Evolutionary conservation across 2,329 filamentous ascomycete species (phyloP).

Genomic region (Sclerotinia trifoliorum): DNA sequence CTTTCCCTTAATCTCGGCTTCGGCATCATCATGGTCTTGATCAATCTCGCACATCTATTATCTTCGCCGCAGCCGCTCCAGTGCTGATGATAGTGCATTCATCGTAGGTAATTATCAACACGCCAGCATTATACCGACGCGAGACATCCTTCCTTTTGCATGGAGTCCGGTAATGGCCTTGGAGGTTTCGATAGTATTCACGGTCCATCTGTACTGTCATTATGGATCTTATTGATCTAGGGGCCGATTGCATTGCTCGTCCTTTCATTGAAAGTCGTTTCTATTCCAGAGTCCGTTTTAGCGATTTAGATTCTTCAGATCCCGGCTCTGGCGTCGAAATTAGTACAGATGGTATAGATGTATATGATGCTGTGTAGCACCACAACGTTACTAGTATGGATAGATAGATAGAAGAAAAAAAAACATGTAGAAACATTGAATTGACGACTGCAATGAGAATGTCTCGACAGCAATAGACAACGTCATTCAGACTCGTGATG

Average conservation of each 20-base stretch:
- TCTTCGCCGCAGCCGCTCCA: background rate
- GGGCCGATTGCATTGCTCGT: background rate
- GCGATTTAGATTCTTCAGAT: background rate
- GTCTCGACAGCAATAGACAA: background rate
- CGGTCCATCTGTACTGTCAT: background rate
- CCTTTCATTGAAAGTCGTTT: background rate
- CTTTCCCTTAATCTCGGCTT: background rate
- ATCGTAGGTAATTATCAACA: background rate
- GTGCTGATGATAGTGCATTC: background rate
- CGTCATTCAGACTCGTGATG: background rate
- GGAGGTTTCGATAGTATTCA: background rate
- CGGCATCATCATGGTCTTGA: background rate
- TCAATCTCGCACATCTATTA: background rate
- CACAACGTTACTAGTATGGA: background rate
- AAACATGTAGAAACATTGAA: background rate
- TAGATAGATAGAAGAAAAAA: background rate
- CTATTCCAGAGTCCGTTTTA: background rate
- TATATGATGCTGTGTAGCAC: background rate
- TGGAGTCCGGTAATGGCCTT: background rate
- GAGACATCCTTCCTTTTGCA: background rate
- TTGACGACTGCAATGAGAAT: background rate
- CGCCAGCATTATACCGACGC: background rate
- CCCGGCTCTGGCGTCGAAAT: background rate
- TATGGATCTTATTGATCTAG: too few relatives aligned
- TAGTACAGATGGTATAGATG: background rate